Evolutionary conservation across 257 asterid species (phyloP).

Genomic region (Solanum raphanifolium): DNA sequence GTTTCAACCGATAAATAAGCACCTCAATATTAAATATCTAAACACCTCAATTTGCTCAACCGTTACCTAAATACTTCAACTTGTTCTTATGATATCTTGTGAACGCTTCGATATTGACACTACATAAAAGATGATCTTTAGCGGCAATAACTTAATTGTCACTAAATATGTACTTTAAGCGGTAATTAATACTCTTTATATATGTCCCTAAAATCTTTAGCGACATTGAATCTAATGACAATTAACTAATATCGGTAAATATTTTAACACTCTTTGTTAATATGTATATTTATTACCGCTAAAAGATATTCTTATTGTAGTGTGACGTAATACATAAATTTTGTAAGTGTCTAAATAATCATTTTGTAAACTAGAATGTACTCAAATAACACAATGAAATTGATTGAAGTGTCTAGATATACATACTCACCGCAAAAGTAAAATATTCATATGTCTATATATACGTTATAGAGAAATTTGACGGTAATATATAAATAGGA

Average conservation of each 20-base stretch:
- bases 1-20: neutral
- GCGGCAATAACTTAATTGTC: neutral
- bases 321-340: neutral
- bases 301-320: neutral
- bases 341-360: neutral
- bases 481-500: neutral
- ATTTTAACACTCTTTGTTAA: too few relatives aligned
- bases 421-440: neutral
- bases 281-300: too few relatives aligned
- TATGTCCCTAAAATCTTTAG: neutral
- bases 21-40: neutral
- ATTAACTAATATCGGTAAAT: too few relatives aligned
- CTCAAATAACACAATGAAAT: neutral
- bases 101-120: neutral
- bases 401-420: rapidly evolving
- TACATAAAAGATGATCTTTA: too few relatives aligned
- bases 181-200: too few relatives aligned
- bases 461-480: neutral
- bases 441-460: neutral
- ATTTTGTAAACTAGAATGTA: neutral
- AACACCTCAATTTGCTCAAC: neutral
- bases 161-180: neutral
- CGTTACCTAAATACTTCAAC: neutral
- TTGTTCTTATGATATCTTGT: neutral
- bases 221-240: too few relatives aligned